Base-by-base conservation (phyloP, 805 yeast genomes). In the Yamadazyma ubonensis region DNA sequence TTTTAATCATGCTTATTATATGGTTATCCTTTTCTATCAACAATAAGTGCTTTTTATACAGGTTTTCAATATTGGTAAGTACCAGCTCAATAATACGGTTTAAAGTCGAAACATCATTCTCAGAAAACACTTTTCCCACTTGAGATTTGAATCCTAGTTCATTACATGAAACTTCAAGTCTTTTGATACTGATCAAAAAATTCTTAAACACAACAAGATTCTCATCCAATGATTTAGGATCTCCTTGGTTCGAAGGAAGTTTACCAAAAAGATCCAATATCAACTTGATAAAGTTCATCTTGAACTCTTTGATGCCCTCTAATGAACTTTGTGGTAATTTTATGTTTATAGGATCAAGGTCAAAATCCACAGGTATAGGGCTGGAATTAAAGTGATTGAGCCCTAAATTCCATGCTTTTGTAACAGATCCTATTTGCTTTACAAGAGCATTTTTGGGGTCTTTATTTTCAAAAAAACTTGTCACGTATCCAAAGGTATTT, bases 401-500 rank as follows among this genome's bases (percentile, higher is more conserved):
- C 16, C 26, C 29, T 6, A 40, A 21, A 19, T 26, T 35, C 71
- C 71, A 67, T 38, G 54, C 45, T 27, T 53, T 56, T 3, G 59
- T 46, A 8, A 40, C 50, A 1, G 36, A 6, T 29, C 39, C 8
- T 15, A 46, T 18, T 2, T 22, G 25, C 15, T 36, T 41, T 2
- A 41, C 16, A 15, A 46, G 29, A 3, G n/a, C 16, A 22, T 43
- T 45, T 21, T 38, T 40, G 11, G 15, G 10, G 9, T 42, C 46
- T 15, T 25, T 30, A 16, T 19, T 37, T 15, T 47, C 37, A 36
- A 65, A 66, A 38, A 51, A 61, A n/a, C 43, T 40, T 1, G 44
- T 38, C 3, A 57, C 46, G 34, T 58, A 57, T 3, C 47, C 53
- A 40, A 55, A 56, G 0, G 75, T 65, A 23, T 58, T 59, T 46